Conservation (phyloP, 805 yeast genomes). For the Kodamaea hsintzibuensis region DNA sequence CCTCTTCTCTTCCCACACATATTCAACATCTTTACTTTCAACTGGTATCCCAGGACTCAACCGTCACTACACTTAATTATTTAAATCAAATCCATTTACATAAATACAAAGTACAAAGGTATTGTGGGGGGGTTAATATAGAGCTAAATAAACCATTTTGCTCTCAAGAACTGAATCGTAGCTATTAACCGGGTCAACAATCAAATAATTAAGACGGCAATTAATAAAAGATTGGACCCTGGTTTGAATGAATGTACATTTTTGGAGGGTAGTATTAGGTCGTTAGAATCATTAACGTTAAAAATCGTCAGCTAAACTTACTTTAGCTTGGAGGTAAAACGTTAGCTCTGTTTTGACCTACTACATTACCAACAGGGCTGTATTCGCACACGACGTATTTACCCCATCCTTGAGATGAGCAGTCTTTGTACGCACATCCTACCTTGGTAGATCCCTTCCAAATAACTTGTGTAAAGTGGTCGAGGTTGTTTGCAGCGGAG, state of each 20-base stretch:
- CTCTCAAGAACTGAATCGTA: neutral
- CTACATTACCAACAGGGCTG: constrained; percentile 36
- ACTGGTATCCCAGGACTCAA: too few species aligned
- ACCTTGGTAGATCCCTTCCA: constrained; percentile 31
- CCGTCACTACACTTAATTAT: neutral
- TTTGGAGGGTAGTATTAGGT: neutral
- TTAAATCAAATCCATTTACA: neutral
- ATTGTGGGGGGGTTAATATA: neutral
- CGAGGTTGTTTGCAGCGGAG: constrained; percentile 24
- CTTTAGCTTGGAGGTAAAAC: constrained; percentile 22
- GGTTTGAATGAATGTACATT: neutral
- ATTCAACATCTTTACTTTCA: too few species aligned
- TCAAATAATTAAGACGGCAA: constrained; percentile 2
- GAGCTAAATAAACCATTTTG: neutral
- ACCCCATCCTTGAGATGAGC: constrained; percentile 33
- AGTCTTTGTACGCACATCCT: constrained; percentile 36
- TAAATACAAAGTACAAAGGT: neutral
- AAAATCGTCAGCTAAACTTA: neutral
- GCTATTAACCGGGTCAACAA: neutral
- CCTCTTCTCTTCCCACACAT: too few species aligned
- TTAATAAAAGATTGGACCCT: neutral
- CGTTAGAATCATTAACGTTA: neutral
- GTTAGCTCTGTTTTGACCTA: constrained; percentile 29
- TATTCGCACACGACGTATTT: constrained; percentile 34
- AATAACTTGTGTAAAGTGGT: constrained; percentile 34